Evolutionary conservation across 805 yeast species (phyloP).

Genomic region (Starmerella ratchasimensis): DNA sequence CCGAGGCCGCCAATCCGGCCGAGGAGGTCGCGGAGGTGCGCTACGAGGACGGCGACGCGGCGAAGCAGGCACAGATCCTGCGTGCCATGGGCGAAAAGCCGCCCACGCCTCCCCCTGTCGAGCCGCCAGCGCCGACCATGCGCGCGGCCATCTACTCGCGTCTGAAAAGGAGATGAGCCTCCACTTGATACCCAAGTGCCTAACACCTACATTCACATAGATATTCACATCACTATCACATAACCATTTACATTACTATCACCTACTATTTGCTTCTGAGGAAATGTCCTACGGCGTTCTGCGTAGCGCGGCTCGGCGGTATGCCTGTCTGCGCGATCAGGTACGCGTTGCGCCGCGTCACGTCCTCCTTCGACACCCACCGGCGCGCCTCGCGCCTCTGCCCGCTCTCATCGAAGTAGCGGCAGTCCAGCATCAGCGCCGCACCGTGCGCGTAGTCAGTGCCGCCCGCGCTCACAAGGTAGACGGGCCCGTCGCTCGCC

Average conservation of each 20-base stretch:
- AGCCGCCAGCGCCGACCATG: conserved; percentile 2
- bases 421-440: conserved; percentile 38
- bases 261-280: conserved; percentile 6
- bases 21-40: conserved; percentile 3
- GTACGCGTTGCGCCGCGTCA: conserved; percentile 42
- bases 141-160: not conserved
- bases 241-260: not conserved
- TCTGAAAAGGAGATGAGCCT: not conserved
- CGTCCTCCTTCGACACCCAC: conserved; percentile 36
- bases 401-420: conserved; percentile 35
- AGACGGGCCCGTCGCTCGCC: not conserved
- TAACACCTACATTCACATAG: not conserved
- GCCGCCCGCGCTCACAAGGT: conserved; percentile 51
- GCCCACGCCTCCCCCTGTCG: conserved; percentile 8
- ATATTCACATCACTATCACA: no score
- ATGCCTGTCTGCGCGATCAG: conserved; percentile 37
- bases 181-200: not conserved
- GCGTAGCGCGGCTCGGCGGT: conserved; percentile 66
- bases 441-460: conserved; percentile 55
- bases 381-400: conserved; percentile 12
- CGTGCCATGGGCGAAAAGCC: conserved; percentile 10
- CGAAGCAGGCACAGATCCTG: conserved; percentile 10
- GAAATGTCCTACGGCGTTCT: conserved; percentile 31
- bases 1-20: not conserved
- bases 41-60: conserved; percentile 16